Evolutionary conservation across 2,329 filamentous ascomycete species (phyloP), one percentile per base, ranked within the genome.

Genomic region (Penicillium hesseltinei): DNA sequence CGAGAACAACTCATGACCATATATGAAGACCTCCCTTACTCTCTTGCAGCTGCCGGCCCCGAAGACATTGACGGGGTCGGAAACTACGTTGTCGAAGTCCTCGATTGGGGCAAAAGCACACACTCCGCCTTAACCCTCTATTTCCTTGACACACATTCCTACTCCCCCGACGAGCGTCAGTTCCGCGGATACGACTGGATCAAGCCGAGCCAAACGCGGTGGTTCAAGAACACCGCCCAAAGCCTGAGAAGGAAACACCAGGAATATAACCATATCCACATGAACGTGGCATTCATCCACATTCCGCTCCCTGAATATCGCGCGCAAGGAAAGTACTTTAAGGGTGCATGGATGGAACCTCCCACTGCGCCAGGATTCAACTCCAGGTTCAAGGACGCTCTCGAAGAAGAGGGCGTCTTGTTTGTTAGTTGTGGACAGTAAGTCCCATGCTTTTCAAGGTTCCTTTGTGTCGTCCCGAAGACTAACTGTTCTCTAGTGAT

Each of bases 121-220:
- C 92, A 97, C 75, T 95, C 92, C 1, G 94, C 94, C 5, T 77
- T 99, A 50, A 97, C 93, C 0, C 80, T 99, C n/a, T 99, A 97
- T 76, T 81, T 99, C 63, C 84, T 99, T 44, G 94, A 99, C 75
- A 92, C 92, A 0, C 94, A 99, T 73, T 83, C 90, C 4, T 96
- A 97, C 74, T 91, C 91, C 5, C 92, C 92, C 0, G 90, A 99
- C 70, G 91, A 97, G 75, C 85, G 87, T 55, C 86, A 90, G 58
- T 97, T 87, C 73, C 85, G 86, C n/a, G 94, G 94, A 47, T 99
- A 99, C 72, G 93, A 97, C 76, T 99, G 94, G 94, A 80, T 99
- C 70, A 97, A 97, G 77, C 88, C 88, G 44, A 92, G 85, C 66
- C 94, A 99, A 75, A 96, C 97, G 58, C 86, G 90, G 55, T 99